Conservation (phyloP, 257 asterid genomes). For the Orobanche coerulescens region DNA sequence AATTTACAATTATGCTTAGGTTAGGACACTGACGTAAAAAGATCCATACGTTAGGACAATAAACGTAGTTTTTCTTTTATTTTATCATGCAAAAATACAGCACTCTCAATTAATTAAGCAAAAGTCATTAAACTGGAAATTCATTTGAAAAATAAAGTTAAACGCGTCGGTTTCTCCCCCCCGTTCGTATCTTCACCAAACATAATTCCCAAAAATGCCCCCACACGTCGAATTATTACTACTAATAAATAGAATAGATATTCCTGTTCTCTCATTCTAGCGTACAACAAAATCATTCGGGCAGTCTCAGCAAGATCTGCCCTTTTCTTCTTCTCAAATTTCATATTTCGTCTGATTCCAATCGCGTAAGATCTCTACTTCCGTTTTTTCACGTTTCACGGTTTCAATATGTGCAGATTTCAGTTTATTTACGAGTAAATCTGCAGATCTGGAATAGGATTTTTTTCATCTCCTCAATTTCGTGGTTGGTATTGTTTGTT, state of each 20-base stretch:
- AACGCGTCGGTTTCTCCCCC: no score
- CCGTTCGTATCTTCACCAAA: neutral
- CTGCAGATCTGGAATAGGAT: neutral
- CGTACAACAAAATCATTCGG: neutral
- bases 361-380: neutral
- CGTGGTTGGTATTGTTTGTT: neutral
- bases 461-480: slow-evolving; percentile 13
- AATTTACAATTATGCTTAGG: no score
- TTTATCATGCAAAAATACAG: no score
- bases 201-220: neutral
- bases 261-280: neutral
- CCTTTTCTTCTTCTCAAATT: neutral
- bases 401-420: neutral
- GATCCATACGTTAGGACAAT: no score
- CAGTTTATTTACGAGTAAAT: neutral
- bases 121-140: no score
- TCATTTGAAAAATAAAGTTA: no score
- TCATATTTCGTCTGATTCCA: neutral
- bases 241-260: no score
- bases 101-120: no score
- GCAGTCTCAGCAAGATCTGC: neutral
- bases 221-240: no score
- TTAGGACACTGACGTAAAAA: no score
- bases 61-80: no score
- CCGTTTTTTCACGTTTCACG: neutral